Evolutionary conservation across 176 grass and related monocot genomes (phyloP).

Genomic region (Paspalum vaginatum): DNA sequence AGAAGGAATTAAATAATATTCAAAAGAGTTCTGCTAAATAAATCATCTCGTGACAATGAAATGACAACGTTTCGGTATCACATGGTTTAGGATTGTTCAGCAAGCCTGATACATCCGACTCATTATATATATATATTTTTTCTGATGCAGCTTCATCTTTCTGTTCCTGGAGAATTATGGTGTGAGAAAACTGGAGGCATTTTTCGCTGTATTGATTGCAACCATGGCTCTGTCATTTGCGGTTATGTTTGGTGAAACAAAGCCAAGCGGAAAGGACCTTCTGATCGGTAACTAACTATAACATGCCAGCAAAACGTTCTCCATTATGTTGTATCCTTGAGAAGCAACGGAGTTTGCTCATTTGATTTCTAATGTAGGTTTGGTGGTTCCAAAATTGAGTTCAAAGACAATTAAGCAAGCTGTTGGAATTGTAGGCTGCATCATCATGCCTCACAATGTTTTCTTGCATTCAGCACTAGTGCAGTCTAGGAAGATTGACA

Average conservation of each 20-base stretch:
- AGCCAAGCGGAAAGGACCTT: constrained; percentile 87
- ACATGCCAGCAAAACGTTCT: not conserved
- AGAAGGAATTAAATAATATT: constrained; percentile 6
- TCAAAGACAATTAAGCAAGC: constrained; percentile 84
- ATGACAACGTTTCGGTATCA: not conserved
- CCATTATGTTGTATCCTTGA: constrained; percentile 23
- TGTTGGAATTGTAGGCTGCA: constrained; percentile 86
- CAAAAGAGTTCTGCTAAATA: constrained; percentile 23
- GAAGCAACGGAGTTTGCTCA: constrained; percentile 27
- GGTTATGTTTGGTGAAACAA: constrained; percentile 91
- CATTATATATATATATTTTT: constrained; percentile 33
- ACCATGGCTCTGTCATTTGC: constrained; percentile 88
- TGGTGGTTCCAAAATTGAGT: constrained; percentile 78
- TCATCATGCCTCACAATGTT: constrained; percentile 95
- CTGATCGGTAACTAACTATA: constrained; percentile 63
- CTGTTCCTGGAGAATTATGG: constrained; percentile 96
- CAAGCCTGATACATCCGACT: constrained; percentile 33
- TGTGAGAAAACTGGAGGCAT: constrained; percentile 94
- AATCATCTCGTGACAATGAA: not conserved
- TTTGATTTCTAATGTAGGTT: constrained; percentile 53
- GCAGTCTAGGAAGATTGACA: constrained; percentile 89
- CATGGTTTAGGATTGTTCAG: constrained; percentile 19
- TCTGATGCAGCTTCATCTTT: constrained; percentile 87
- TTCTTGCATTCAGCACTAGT: constrained; percentile 92
- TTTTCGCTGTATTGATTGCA: constrained; percentile 86